phyloP scores from a whole-genome alignment of 805 yeast genomes.

The Torulaspora indica region DNA sequence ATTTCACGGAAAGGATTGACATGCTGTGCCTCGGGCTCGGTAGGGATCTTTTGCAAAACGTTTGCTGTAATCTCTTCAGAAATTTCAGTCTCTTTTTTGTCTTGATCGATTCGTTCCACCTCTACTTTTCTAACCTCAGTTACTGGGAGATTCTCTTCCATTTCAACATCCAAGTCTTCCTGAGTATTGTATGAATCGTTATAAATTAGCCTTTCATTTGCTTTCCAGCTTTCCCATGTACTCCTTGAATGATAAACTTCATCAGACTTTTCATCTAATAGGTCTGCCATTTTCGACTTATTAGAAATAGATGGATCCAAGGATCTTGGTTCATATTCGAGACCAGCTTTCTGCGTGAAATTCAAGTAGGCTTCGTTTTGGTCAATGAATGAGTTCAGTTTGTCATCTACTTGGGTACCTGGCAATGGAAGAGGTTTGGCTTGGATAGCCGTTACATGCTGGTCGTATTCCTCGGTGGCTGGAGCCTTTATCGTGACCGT shows the following conservation, averaged over 20 bases:
- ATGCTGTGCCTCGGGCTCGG: constrained; percentile 5
- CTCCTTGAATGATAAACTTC: constrained; percentile 7
- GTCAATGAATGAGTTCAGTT: constrained; percentile 26
- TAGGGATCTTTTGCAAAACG: neutral
- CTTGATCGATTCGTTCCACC: constrained; percentile 10
- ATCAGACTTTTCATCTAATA: neutral
- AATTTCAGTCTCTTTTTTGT: constrained; percentile 2
- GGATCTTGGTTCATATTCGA: constrained; percentile 4
- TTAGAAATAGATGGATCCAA: constrained; percentile 12
- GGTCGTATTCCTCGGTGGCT: neutral
- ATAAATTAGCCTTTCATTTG: constrained; percentile 14
- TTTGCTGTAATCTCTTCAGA: constrained; percentile 7
- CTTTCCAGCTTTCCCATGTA: constrained; percentile 10
- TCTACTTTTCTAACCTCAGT: constrained; percentile 8
- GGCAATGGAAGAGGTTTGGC: neutral
- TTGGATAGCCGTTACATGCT: neutral
- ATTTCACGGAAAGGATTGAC: constrained; percentile 29
- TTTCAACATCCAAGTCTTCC: constrained; percentile 5
- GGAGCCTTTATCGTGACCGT: neutral
- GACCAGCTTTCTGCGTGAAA: constrained; percentile 19
- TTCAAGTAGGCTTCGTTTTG: constrained; percentile 28
- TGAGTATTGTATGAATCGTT: constrained; percentile 16
- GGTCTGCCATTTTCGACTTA: constrained; percentile 15
- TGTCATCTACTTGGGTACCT: constrained; percentile 13
- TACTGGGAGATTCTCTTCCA: constrained; percentile 4